Evolutionary conservation across 495 filamentous ascomycete genomes (phyloP), one percentile per base, ranked within the genome.

Genomic region (Haplographium delicatum): DNA sequence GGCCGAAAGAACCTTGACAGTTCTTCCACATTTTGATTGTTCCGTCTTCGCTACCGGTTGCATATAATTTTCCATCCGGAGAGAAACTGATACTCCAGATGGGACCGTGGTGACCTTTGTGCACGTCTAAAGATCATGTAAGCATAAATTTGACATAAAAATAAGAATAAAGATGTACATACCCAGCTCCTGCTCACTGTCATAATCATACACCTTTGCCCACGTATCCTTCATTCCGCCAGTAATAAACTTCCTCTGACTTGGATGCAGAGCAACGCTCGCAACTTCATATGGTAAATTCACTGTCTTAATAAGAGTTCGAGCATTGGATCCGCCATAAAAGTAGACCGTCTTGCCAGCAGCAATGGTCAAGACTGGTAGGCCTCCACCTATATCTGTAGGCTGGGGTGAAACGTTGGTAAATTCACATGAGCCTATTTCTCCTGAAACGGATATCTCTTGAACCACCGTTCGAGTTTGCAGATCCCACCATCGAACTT

Each of bases 41-140:
- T 34, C 93, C 93, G 64, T 98, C 93, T 61, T 98, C 93, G 34
- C 90, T 96, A 22, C 90, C 93, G 1, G 94, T 97, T 6, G 89
- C 91, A 65, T 96, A 98, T 10, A 97, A 68, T 65, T 91, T 96
- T 23, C 89, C 90, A 65, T 97, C 91, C 1, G 93, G 93, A 8
- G 88, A 91, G 69, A 97, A 97, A 46, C 82, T 83, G 44, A 94
- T 79, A 16, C 87, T 93, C 94, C 93, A 97, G 49, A 97, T 91
- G 8, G 91, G 91, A 10, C 94, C 93, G 63, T 98, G 93, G 62
- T 97, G 94, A 18, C 93, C 94, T 67, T 96, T 97, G 74, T 94
- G 89, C 16, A 93, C 82, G 59, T 98, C 91, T 63, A 62, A 25
- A 22, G 15, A 18, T n/a, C n/a, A 10, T 28, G 49, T 73, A 62